Evolutionary conservation across 495 filamentous ascomycete species (phyloP), one percentile per base, ranked within the genome.

Genomic region (Hyphodiscus hymeniophilus): DNA sequence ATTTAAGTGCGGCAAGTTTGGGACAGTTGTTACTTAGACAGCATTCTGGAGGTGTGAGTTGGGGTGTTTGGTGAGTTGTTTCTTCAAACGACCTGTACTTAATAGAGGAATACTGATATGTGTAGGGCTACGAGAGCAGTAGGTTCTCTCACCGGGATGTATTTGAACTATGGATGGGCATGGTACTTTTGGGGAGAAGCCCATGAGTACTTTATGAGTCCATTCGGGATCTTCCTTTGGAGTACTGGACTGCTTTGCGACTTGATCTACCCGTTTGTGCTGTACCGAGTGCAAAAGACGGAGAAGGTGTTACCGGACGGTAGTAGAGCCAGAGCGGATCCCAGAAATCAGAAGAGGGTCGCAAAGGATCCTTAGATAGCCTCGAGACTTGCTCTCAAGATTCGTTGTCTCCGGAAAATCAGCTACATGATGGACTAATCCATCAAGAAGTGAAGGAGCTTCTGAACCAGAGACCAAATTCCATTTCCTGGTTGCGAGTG

Each of bases 151-250:
- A 34, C 63, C 36, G 69, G 66, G 20, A 40, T 67, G 21, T 44
- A 60, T 13, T 13, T 63, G 1, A 46, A 48, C 21, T 63, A 63
- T 50, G 45, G 47, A 2, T 61, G 63, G 38, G 51, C 60, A 39
- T 71, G 62, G 61, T 68, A 56, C 48, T 60, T 61, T 45, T 72
- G 68, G 68, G 62, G 61, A 15, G 64, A 69, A 21, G 65, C 62
- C 0, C 61, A 71, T 52, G 57, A 47, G 2, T 74, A 63, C 33
- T 60, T 67, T 30, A 54, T 62, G 47, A 54, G 38, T 20, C 64
- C 60, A 0, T 58, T 65, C 43, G 52, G 61, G n/a, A 16, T 67
- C 16, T 63, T 68, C 43, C 17, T 72, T 3, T 60, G 55, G 54
- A 60, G 54, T 2, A 57, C 58, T 10, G 56, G 57, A 21, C 22